Conservation (phyloP, 2,329 filamentous ascomycete genomes). For the Aspergillus fructus region DNA sequence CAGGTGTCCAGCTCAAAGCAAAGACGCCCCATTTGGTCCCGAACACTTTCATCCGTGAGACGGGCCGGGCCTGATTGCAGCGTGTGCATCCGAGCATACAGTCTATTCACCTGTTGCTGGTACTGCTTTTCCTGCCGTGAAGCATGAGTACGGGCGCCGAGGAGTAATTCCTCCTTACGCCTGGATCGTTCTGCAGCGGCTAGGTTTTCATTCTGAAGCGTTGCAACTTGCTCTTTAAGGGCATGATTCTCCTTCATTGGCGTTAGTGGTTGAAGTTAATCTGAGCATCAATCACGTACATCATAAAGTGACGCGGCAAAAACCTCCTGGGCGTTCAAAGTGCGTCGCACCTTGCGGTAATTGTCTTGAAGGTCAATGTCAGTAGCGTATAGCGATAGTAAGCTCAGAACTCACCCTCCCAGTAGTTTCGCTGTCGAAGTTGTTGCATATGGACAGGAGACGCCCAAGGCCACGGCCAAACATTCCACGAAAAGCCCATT, state of each 20-base stretch:
- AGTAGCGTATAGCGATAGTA: background rate
- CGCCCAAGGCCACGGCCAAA: too few relatives aligned
- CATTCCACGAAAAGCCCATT: too few relatives aligned
- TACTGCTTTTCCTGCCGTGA: background rate
- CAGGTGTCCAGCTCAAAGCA: slow-evolving; percentile 5
- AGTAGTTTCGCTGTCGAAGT: background rate
- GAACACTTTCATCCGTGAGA: background rate
- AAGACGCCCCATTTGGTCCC: background rate
- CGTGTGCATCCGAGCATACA: background rate
- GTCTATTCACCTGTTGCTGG: background rate
- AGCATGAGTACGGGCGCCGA: background rate
- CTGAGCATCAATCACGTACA: background rate
- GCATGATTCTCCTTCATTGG: background rate
- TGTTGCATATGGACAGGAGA: too few relatives aligned
- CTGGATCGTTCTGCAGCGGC: background rate
- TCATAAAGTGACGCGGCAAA: background rate
- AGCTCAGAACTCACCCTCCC: background rate
- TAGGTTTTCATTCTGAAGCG: background rate
- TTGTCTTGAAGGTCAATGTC: background rate
- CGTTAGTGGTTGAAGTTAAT: background rate
- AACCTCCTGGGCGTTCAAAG: background rate
- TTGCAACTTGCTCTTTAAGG: background rate
- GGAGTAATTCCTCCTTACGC: background rate
- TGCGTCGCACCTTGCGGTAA: background rate
- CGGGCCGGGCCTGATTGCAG: background rate